phyloP scores from a whole-genome alignment of 2,329 filamentous ascomycete species.

The Waltergamsia citrina region DNA sequence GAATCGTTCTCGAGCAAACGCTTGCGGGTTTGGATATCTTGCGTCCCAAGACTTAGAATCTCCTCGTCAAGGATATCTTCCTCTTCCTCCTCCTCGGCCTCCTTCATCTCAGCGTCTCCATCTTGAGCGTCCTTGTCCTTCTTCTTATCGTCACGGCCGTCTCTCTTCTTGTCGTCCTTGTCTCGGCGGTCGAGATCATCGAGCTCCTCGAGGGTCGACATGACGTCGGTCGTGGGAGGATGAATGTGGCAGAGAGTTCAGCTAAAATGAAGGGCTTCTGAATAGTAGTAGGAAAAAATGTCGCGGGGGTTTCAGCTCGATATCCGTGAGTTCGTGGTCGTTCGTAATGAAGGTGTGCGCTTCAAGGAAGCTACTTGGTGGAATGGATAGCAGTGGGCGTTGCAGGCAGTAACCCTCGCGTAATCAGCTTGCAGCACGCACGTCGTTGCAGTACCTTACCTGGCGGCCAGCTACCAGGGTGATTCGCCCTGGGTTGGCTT shows the following conservation, averaged over 20 bases:
- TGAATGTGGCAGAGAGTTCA: neutral
- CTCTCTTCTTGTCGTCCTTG: slow-evolving; percentile 56
- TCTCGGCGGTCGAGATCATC: slow-evolving; percentile 78
- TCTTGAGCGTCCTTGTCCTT: slow-evolving; percentile 40
- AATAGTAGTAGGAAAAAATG: neutral
- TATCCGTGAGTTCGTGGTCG: neutral
- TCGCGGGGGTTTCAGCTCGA: neutral
- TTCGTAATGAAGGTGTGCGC: neutral
- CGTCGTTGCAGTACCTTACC: too few relatives aligned
- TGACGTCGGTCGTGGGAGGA: slow-evolving; percentile 28
- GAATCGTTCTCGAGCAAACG: slow-evolving; percentile 94
- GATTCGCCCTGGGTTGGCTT: too few relatives aligned
- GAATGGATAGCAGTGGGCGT: too few relatives aligned
- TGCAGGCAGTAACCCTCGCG: slow-evolving; percentile 13
- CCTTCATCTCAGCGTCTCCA: slow-evolving; percentile 86
- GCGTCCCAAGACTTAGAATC: slow-evolving; percentile 84
- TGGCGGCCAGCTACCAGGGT: slow-evolving; percentile 3
- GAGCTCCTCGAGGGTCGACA: slow-evolving; percentile 89
- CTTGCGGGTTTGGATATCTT: slow-evolving; percentile 86
- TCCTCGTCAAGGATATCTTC: slow-evolving; percentile 87
- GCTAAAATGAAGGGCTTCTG: neutral
- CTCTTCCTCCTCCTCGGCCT: slow-evolving; percentile 50
- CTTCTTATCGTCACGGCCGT: slow-evolving; percentile 22
- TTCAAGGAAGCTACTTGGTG: slow-evolving; percentile 2
- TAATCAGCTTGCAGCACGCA: slow-evolving; percentile 11